Evolutionary conservation across 345 rosid species (phyloP), one percentile per base, ranked within the genome.

Genomic region (Hevea brasiliensis): DNA sequence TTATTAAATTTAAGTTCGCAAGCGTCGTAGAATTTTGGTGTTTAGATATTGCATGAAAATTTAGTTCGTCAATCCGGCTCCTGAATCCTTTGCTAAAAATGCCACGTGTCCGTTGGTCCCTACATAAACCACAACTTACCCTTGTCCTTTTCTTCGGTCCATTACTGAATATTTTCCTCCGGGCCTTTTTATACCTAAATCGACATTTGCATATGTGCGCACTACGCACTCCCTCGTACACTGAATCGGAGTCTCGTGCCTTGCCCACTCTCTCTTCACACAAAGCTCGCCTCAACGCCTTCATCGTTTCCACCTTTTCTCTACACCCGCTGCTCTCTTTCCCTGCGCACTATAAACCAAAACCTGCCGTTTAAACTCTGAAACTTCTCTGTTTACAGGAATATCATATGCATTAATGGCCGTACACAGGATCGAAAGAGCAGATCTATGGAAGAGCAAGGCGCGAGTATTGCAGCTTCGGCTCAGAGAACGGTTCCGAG

Each of bases 381-480:
- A 44, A 44, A 44, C 47, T 44, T 44, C 47, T 7, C 47, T 7
- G 9, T 32, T 4, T 32, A 32, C 37, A 4, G 37, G 4, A 4
- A 32, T 32, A 0, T 41, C 4, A 62, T 44, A 24, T 10, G 6
- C 18, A 17, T 7, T 17, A 35, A 91, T 89, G 93, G 81, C 84
- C 47, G 84, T 79, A 20, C 91, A 85, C 76, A 70, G 88, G 72
- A 66, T 89, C 60, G 99, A 90, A 23, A 72, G 86, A 44, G 86
- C 86, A 59, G 97, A 92, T 81, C 86, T 88, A 24, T 94, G 98
- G 97, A 92, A 88, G 89, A 84, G 81, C 80, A 90, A 80, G 47
- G 92, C 89, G 0, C 80, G 88, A 6, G 73, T 80, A 10, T 77
- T 95, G 8, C 97, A 90, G 81, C 89, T 87, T 75, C 88, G 81